Conservation (phyloP, 2,329 filamentous ascomycete genomes). For the Chrysoporthe puriensis region DNA sequence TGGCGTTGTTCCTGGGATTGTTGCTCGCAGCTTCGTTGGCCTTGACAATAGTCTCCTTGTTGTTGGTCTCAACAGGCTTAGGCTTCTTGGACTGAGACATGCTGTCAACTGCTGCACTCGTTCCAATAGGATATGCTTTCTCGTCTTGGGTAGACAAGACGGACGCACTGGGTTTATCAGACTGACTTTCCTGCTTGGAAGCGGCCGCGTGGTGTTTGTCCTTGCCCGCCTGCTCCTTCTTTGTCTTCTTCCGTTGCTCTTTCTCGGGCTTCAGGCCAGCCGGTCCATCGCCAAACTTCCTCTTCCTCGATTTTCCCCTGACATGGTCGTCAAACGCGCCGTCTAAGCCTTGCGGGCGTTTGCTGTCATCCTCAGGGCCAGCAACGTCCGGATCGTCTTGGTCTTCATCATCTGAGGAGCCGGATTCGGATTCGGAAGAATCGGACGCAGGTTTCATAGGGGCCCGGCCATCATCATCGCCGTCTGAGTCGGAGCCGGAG, state of each 20-base stretch:
- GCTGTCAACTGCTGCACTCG: constrained; percentile 10
- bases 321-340: constrained; percentile 21
- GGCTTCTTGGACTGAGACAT: constrained; percentile 21
- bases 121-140: constrained; percentile 7
- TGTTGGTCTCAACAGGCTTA: not conserved
- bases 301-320: constrained; percentile 8
- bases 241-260: constrained; percentile 17
- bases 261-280: not conserved
- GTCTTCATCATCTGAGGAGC: not conserved
- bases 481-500: not conserved
- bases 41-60: not conserved
- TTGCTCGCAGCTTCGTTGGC: not conserved
- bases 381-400: not conserved
- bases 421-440: not conserved
- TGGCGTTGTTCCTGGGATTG: not conserved
- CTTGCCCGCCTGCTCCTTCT: constrained; percentile 17
- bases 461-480: not conserved
- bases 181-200: not conserved
- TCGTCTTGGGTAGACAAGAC: not conserved
- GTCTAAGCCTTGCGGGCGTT: constrained; percentile 8
- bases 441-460: not conserved
- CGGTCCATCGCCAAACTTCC: constrained; percentile 9
- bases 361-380: not conserved
- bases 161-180: constrained; percentile 2
- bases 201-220: constrained; percentile 2